These are phyloP conservation scores for Ophiostoma australiae DNA, from an alignment of 2,329 filamentous ascomycete genomes.

Conservation along the genomic window DNA sequence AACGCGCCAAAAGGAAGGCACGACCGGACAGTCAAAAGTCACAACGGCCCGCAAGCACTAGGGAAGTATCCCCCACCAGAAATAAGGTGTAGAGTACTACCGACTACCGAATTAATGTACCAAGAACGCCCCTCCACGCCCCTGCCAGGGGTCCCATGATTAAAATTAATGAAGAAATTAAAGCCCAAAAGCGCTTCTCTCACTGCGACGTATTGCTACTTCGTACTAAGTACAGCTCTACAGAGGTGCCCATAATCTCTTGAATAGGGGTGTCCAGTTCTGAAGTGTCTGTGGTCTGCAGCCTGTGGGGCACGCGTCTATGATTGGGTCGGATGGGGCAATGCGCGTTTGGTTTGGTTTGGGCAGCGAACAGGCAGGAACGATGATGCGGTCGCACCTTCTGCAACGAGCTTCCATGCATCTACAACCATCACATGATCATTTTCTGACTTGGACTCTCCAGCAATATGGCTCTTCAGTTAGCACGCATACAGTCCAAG, in stretches of 20 bases:
- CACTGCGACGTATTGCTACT: background rate
- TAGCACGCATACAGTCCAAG: background rate
- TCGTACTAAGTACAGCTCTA: too few relatives aligned
- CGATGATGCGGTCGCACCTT: conserved; percentile 2
- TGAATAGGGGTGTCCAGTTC: background rate
- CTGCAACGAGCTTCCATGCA: background rate
- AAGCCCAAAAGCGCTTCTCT: background rate
- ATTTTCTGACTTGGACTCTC: background rate
- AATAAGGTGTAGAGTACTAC: background rate
- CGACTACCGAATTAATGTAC: background rate
- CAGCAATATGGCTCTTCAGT: background rate
- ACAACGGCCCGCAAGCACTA: conserved; percentile 12
- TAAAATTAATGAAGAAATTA: conserved; percentile 11
- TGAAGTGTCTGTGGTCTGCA: background rate
- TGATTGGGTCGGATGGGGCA: background rate
- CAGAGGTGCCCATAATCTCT: background rate
- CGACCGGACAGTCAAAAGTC: conserved; percentile 7
- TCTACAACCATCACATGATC: background rate
- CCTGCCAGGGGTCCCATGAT: conserved; percentile 13
- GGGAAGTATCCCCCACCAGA: conserved; percentile 7
- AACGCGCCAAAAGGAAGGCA: conserved; percentile 14
- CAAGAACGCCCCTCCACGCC: background rate
- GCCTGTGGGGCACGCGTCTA: conserved; percentile 7
- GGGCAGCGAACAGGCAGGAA: conserved; percentile 8
- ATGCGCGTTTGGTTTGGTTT: background rate